Percentiles rank a stretch among this genome's conserved stretches.
phyloP scores from a whole-genome alignment of 2,329 filamentous ascomycete species.

The Phialophora chinensis region DNA sequence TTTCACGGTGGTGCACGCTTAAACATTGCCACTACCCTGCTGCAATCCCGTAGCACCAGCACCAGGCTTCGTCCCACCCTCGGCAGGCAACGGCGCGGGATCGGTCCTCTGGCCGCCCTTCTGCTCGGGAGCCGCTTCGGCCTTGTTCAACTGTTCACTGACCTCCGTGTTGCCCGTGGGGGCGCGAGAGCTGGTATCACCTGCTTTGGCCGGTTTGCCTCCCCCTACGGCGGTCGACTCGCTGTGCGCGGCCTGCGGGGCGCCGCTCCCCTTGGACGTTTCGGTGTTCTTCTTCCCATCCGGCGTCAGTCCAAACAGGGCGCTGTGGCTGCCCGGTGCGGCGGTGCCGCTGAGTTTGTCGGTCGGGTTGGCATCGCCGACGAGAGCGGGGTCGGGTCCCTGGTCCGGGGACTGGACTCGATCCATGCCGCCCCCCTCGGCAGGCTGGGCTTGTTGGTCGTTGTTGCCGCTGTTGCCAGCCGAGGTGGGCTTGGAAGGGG shows the following conservation, averaged over 20 bases:
- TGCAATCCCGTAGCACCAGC: constrained; percentile 20
- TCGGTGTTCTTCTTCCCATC: constrained; percentile 28
- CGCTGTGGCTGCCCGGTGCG: constrained; percentile 36
- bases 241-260: constrained; percentile 19
- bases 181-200: constrained; percentile 17
- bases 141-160: constrained; percentile 28
- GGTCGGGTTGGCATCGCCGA: constrained; percentile 26
- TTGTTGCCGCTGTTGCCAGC: constrained; percentile 17
- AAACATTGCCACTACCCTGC: constrained; percentile 18
- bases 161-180: constrained; percentile 12
- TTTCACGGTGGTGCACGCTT: not conserved
- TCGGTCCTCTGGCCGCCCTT: constrained; percentile 33
- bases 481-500: constrained; percentile 11
- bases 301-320: constrained; percentile 39
- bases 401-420: constrained; percentile 23
- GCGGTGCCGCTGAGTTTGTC: constrained; percentile 34
- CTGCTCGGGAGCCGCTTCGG: constrained; percentile 12
- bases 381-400: constrained; percentile 34
- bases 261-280: constrained; percentile 11
- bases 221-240: constrained; percentile 12
- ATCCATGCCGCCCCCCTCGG: not conserved
- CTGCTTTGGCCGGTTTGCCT: not conserved
- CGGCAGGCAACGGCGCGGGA: constrained; percentile 17
- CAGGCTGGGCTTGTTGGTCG: constrained; percentile 2
- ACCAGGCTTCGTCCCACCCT: constrained; percentile 20